phyloP scores from a whole-genome alignment of 257 asterid genomes.

The Nicotiana sylvestris region DNA sequence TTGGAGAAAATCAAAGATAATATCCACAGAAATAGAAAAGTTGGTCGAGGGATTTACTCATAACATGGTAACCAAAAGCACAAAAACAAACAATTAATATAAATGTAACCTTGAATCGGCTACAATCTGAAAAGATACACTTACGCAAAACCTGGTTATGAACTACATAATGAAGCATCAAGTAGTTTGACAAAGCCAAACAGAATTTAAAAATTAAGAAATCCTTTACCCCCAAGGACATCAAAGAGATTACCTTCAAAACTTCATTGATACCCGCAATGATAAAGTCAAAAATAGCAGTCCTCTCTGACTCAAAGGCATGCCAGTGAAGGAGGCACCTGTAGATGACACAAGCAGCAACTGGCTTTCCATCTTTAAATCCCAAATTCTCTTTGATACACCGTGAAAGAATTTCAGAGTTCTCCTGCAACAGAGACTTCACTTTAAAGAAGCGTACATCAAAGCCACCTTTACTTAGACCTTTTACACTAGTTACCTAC shows the following conservation, averaged over 20 bases:
- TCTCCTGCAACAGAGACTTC: slow-evolving; percentile 44
- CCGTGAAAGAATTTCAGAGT: slow-evolving; percentile 67
- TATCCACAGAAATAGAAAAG: not conserved
- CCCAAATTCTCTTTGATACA: slow-evolving; percentile 90
- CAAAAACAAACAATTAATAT: not conserved
- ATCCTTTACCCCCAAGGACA: not conserved
- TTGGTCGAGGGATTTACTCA: not conserved
- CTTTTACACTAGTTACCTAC: not conserved
- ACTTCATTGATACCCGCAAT: slow-evolving; percentile 79
- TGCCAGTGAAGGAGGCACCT: slow-evolving; percentile 96
- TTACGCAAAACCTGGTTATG: not conserved
- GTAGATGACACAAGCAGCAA: slow-evolving; percentile 91
- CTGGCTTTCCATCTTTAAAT: slow-evolving; percentile 87
- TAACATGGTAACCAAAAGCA: not conserved
- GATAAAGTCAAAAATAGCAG: slow-evolving; percentile 78
- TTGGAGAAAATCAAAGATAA: not conserved
- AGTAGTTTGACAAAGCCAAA: not conserved
- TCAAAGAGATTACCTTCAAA: slow-evolving; percentile 54
- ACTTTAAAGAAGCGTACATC: not conserved
- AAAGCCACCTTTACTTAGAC: slow-evolving; percentile 5
- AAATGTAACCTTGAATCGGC: not conserved
- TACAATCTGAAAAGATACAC: not conserved
- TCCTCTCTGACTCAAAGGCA: slow-evolving; percentile 95
- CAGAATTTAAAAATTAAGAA: not conserved
- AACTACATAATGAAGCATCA: not conserved